Percentiles rank a stretch among this genome's conserved stretches.
These are phyloP conservation scores for Thelephora terrestris DNA, from an alignment of 1,284 basidiomycete genomes.

Conservation along the genomic window DNA sequence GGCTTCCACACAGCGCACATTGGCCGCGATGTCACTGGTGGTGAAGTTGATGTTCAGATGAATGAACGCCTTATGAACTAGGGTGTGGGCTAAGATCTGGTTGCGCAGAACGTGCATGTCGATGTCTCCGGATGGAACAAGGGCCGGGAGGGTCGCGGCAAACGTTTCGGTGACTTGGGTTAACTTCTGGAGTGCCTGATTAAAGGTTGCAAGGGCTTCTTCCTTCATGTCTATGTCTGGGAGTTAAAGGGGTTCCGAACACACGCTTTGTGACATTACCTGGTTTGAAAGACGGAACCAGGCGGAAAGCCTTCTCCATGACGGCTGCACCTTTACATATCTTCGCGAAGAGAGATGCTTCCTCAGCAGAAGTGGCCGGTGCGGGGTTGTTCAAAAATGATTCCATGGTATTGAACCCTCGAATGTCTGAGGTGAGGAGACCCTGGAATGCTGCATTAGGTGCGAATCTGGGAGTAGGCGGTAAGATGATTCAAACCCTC, in stretches of 20 bases:
- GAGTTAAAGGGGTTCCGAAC: neutral
- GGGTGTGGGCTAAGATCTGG: neutral
- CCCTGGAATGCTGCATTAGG: conserved; percentile 8
- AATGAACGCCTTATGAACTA: neutral
- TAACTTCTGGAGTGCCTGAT: neutral
- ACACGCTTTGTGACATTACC: conserved; percentile 6
- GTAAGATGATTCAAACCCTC: conserved; percentile 11
- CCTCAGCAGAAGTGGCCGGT: conserved; percentile 15
- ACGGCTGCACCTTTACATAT: conserved; percentile 29
- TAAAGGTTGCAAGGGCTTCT: neutral
- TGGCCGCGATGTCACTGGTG: neutral
- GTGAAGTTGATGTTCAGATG: neutral
- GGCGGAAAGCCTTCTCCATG: conserved; percentile 24
- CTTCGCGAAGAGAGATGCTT: conserved; percentile 19
- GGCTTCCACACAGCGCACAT: neutral
- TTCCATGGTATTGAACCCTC: conserved; percentile 20
- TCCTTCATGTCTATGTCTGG: neutral
- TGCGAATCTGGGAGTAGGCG: neutral
- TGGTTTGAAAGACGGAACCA: conserved; percentile 18
- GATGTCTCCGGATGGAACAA: neutral
- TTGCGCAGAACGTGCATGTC: neutral
- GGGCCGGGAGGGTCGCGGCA: neutral
- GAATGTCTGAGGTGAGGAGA: conserved; percentile 14
- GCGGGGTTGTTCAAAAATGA: conserved; percentile 21
- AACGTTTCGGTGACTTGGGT: neutral